These are phyloP conservation scores for Colletotrichum eleusines DNA, from an alignment of 2,329 filamentous ascomycete genomes.

Conservation along the genomic window DNA sequence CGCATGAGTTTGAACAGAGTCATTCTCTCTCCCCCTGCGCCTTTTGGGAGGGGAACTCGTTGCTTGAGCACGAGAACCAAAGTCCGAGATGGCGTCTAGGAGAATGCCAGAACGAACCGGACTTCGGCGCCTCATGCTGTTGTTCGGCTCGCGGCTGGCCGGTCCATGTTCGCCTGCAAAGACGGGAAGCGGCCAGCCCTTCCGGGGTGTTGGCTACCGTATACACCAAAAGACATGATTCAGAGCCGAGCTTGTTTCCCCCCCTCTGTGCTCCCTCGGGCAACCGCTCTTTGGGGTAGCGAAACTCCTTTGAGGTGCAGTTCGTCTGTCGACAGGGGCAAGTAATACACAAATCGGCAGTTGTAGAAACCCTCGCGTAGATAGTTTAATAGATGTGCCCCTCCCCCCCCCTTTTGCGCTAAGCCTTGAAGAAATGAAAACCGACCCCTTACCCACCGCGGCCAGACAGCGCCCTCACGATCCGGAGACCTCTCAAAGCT, in stretches of 20 bases:
- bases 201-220: background rate
- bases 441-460: slow-evolving; percentile 16
- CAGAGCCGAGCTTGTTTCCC: background rate
- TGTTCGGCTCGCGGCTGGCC: no score
- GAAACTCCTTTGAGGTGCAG: background rate
- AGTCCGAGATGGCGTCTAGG: no score
- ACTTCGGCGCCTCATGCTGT: no score
- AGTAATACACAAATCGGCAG: background rate
- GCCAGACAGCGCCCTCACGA: slow-evolving; percentile 5
- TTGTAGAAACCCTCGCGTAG: background rate
- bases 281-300: background rate
- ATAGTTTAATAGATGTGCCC: no score
- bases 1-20: slow-evolving; percentile 6
- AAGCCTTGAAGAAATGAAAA: slow-evolving; percentile 33
- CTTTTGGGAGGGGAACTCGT: background rate
- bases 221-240: background rate
- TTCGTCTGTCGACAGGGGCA: slow-evolving; percentile 1
- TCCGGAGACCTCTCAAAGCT: slow-evolving; percentile 1
- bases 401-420: slow-evolving; percentile 8
- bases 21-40: background rate
- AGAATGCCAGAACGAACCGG: no score
- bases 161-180: background rate
- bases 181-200: background rate
- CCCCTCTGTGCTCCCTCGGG: background rate
- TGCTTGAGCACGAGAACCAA: background rate